Conservation (phyloP, 164 flowering plant species). For the Litsea cubeba region DNA sequence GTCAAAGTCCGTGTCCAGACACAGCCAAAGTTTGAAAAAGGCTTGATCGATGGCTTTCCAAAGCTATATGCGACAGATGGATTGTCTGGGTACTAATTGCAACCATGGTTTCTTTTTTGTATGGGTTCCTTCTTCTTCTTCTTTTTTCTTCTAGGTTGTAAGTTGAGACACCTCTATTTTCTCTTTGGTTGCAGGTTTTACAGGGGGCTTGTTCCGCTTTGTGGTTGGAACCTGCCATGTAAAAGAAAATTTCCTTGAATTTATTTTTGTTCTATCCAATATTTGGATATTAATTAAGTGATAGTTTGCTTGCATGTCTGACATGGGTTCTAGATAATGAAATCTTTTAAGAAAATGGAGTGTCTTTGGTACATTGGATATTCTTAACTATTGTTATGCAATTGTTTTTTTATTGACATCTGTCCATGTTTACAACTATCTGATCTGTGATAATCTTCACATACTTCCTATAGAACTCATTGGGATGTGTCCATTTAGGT, state of each 20-base stretch:
- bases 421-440: not conserved
- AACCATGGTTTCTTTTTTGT: not conserved
- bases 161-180: not conserved
- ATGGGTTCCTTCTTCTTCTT: too few relatives aligned
- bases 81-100: slow-evolving; percentile 47
- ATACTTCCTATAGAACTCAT: too few relatives aligned
- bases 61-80: slow-evolving; percentile 77
- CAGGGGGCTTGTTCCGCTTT: slow-evolving; percentile 77
- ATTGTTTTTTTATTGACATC: not conserved
- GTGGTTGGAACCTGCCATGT: slow-evolving; percentile 93
- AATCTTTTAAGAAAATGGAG: not conserved
- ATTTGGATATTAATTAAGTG: not conserved
- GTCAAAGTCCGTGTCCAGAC: slow-evolving; percentile 85
- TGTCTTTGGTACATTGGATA: not conserved
- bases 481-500: too few relatives aligned
- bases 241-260: slow-evolving; percentile 16
- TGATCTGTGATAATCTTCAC: not conserved
- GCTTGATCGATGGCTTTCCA: slow-evolving; percentile 84
- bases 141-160: not conserved
- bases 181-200: slow-evolving; percentile 53
- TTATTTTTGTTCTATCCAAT: not conserved
- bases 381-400: not conserved
- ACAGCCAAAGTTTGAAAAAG: slow-evolving; percentile 68
- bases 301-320: not conserved
- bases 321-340: not conserved